Conservation (phyloP, 139 green algal species). For the Mesotaenium endlicherianum region DNA sequence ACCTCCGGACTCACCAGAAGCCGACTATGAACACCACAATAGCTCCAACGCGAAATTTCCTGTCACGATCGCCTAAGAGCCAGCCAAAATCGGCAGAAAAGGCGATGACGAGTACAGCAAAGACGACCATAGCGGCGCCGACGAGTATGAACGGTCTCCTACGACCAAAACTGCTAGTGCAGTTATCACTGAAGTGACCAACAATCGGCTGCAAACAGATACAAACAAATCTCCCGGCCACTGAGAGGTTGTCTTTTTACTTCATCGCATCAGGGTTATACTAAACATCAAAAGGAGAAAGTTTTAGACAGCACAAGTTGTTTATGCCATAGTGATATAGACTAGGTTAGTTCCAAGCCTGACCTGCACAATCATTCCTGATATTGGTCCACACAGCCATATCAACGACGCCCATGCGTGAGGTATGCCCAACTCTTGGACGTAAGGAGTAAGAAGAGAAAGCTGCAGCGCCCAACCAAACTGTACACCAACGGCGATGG, state of each 20-base stretch:
- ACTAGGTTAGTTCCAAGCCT: no score
- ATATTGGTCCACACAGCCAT: slow-evolving; percentile 53
- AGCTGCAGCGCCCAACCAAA: slow-evolving; percentile 55
- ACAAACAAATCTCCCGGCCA: no score
- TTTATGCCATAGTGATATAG: no score
- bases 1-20: not conserved
- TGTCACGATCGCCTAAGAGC: slow-evolving; percentile 27
- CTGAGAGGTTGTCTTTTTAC: no score
- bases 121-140: slow-evolving; percentile 19
- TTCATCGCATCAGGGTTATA: no score
- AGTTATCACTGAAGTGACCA: slow-evolving; percentile 48
- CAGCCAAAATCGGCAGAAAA: slow-evolving; percentile 46
- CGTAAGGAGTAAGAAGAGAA: slow-evolving; percentile 50
- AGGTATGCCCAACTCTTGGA: slow-evolving; percentile 53
- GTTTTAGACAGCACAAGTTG: no score
- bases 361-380: slow-evolving; percentile 47
- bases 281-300: no score
- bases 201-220: slow-evolving; percentile 45
- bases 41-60: not conserved
- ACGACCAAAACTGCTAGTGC: slow-evolving; percentile 21
- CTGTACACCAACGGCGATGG: slow-evolving; percentile 34
- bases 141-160: slow-evolving; percentile 43
- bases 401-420: slow-evolving; percentile 49
- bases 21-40: slow-evolving; percentile 19
- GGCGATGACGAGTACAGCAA: slow-evolving; percentile 40